Percentiles rank a stretch among this genome's conserved stretches.
phyloP scores from a whole-genome alignment of 1,139 yeast genomes.

The Wickerhamomyces sp. region DNA sequence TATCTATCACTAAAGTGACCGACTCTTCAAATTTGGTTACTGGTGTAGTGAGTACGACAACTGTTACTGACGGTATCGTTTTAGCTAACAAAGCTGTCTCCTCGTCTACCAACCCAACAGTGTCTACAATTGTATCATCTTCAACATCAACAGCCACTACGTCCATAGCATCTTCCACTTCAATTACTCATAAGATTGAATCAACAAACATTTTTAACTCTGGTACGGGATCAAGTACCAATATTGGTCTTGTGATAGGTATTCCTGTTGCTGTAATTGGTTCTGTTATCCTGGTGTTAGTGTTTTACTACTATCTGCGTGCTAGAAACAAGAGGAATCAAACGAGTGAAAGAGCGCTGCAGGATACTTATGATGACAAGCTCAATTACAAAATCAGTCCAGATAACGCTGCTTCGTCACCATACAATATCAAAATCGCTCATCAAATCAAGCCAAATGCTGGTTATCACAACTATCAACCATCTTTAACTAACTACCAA shows the following conservation, averaged over 20 bases:
- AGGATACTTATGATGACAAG: constrained; percentile 19
- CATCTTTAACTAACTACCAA: background rate
- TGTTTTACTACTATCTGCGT: constrained; percentile 13
- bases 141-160: constrained; percentile 2
- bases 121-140: constrained; percentile 6
- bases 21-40: background rate
- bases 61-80: constrained; percentile 4
- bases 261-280: constrained; percentile 21
- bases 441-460: constrained; percentile 12
- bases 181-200: constrained; percentile 4
- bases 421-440: constrained; percentile 9
- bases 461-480: background rate
- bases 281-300: constrained; percentile 7
- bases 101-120: constrained; percentile 8
- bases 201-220: constrained; percentile 5
- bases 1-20: constrained; percentile 1
- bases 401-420: constrained; percentile 5
- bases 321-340: constrained; percentile 5
- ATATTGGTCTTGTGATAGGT: constrained; percentile 21
- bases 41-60: background rate
- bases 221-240: constrained; percentile 5
- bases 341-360: constrained; percentile 8
- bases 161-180: constrained; percentile 1
- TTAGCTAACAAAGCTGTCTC: constrained; percentile 7
- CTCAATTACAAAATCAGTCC: constrained; percentile 18